Evolutionary conservation across 2,329 filamentous ascomycete species (phyloP), one percentile per base, ranked within the genome.

Genomic region (Penicillium sp.): DNA sequence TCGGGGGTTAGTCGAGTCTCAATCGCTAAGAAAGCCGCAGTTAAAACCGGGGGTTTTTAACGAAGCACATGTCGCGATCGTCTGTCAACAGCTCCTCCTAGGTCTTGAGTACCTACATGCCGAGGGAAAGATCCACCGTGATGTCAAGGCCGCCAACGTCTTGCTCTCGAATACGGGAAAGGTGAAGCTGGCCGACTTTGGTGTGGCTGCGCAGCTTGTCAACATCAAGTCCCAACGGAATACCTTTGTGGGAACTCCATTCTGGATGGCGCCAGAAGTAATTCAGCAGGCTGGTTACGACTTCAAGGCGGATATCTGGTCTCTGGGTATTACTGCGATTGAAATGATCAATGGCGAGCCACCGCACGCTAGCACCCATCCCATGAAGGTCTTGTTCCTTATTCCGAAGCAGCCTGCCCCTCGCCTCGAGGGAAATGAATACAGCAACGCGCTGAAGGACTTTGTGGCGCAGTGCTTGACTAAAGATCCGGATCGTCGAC

Each of bases 151-250:
- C 15, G 94, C 94, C 59, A 98, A 98, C 67, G 88, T 97, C 35
- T 84, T 98, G n/a, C 83, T 98, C n/a, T 95, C 92, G 0, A 89
- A 94, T 67, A 83, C 85, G 4, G 94, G 94, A 71, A 93, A 91
- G 72, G 94, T 98, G 74, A 98, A 98, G 82, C 83, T 98, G 67
- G 94, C 94, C 42, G 94, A 99, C 78, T 99, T 99, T 73, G 95
- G 95, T 60, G 95, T 99, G 43, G 95, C 95, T 7, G 94, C 95
- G 34, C 95, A 99, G 76, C 83, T 99, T 70, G 96, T 92, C 62
- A 96, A 97, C 73, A 96, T 98, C 79, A 97, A 97, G 78, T 97
- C 94, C 2, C 92, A 97, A 76, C 88, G 95, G 56, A 94, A 98
- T 77, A 99, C 95, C 0, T 98, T 99, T 71, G 95, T 99, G 20